These are phyloP conservation scores for Fusarium sp. DNA, from an alignment of 2,329 filamentous ascomycete genomes.

Conservation along the genomic window DNA sequence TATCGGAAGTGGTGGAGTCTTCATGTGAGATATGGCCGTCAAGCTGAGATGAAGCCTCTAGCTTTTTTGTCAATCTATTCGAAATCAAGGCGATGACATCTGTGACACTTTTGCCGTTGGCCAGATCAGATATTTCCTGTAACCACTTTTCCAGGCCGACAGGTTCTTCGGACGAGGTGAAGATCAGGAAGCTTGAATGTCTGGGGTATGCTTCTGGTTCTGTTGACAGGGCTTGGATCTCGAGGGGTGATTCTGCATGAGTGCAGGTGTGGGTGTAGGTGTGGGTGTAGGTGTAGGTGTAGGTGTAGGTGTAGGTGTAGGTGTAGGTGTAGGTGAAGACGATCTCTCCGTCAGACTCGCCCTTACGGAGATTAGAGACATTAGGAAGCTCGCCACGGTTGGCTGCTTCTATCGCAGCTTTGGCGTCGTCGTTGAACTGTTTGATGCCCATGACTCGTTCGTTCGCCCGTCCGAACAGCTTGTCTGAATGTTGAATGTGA, in stretches of 20 bases:
- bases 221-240: constrained; percentile 54
- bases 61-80: constrained; percentile 19
- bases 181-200: constrained; percentile 56
- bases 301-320: constrained; percentile 66
- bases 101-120: constrained; percentile 47
- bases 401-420: constrained; percentile 47
- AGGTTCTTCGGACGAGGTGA: constrained; percentile 53
- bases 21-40: constrained; percentile 2
- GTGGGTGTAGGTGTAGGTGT: constrained; percentile 57
- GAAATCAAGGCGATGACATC: constrained; percentile 35
- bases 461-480: neutral
- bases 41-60: neutral
- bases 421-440: constrained; percentile 70
- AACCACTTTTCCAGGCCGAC: constrained; percentile 58
- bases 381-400: constrained; percentile 55
- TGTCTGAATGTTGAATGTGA: too few relatives aligned
- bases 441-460: constrained; percentile 68
- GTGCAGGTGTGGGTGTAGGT: constrained; percentile 57
- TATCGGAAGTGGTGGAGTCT: constrained; percentile 22
- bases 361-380: constrained; percentile 66
- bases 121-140: constrained; percentile 51
- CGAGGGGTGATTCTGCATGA: constrained; percentile 53
- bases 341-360: constrained; percentile 79
- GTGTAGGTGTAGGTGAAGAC: constrained; percentile 65
- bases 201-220: constrained; percentile 54